Base-by-base conservation (phyloP, 441 rosid genomes). In the Gossypium schwendimanii region DNA sequence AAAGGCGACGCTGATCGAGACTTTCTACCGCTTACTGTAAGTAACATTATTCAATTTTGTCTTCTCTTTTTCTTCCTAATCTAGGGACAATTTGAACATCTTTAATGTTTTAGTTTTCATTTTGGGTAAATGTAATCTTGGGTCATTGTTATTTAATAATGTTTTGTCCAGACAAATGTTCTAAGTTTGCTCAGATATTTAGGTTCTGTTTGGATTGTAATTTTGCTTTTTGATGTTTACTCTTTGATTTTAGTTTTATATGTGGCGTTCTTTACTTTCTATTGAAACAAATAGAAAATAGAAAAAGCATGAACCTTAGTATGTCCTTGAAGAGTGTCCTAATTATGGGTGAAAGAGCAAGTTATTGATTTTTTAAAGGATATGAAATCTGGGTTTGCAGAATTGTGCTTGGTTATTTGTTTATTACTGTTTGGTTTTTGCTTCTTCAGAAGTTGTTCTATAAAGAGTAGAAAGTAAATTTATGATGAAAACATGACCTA, bases 1-100 rank as follows among this genome's bases (percentile, higher is more conserved):
- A 88, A 87, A 85, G 88, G 91, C 63, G 89, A 91, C 55, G 79
- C 82, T 3, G 76, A 81, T 63, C 83, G 85, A 8, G 96, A 90
- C 47, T 95, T 95, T 75, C 79, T 95, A 60, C 98, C 99, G 31
- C 98, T 95, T 77, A 91, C 97, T 15, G 97, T 95, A 84, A 54
- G 90, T 45, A 15, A 0, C 15, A 17, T 77, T 50, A 14, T 24
- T 58, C 39, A 58, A 18, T 6, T 47, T 6, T 14, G 9, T 45
- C 33, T 44, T 65, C 20, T 47, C 26, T 3, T 28, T n/a, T 15
- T 24, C 31, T 18, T 17, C 21, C 49, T 6, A 44, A 0, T 11
- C 1, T 23, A 50, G 23, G 41, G 39, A 54, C 49, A 45, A 47
- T 66, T 66, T 66, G 14, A 47, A 66, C 17, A 21, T 23, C 6